Conservation (phyloP, 192 early-diverging fungal species). For the Rhizophagus sp. region DNA sequence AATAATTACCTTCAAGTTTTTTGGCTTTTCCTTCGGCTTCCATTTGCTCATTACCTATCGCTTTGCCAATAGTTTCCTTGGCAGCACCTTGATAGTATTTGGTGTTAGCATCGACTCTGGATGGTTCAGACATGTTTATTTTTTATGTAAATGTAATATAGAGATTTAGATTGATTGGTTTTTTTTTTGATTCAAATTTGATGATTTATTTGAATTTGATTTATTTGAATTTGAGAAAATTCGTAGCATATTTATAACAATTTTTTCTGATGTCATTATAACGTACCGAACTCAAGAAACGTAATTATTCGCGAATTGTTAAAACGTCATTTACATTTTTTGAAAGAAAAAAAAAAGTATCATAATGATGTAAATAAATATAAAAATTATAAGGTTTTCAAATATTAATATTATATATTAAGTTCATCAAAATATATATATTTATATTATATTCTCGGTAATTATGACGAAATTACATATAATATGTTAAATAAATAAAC, state of each 20-base stretch:
- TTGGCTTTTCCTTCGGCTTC: not conserved
- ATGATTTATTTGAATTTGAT: too few species aligned
- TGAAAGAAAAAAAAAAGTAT: too few species aligned
- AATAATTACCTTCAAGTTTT: conserved; percentile 6
- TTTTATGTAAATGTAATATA: not conserved
- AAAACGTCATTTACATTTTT: too few species aligned
- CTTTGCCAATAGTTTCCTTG: not conserved
- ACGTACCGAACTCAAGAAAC: not conserved
- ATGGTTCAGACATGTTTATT: conserved; percentile 11
- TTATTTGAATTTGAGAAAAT: not conserved
- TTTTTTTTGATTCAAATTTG: too few species aligned
- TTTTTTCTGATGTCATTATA: not conserved
- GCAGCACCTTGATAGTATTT: conserved; percentile 13
- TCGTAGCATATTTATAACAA: not conserved
- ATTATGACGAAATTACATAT: too few species aligned
- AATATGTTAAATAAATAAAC: too few species aligned
- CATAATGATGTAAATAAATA: too few species aligned
- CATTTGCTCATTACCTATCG: conserved; percentile 10
- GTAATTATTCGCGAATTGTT: not conserved
- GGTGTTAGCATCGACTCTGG: not conserved
- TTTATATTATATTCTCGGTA: too few species aligned
- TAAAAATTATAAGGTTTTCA: too few species aligned
- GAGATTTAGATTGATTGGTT: too few species aligned
- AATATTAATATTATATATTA: too few species aligned
- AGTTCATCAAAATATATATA: too few species aligned